Conservation (phyloP, 2,329 filamentous ascomycete species). For the Cercospora janseana region DNA sequence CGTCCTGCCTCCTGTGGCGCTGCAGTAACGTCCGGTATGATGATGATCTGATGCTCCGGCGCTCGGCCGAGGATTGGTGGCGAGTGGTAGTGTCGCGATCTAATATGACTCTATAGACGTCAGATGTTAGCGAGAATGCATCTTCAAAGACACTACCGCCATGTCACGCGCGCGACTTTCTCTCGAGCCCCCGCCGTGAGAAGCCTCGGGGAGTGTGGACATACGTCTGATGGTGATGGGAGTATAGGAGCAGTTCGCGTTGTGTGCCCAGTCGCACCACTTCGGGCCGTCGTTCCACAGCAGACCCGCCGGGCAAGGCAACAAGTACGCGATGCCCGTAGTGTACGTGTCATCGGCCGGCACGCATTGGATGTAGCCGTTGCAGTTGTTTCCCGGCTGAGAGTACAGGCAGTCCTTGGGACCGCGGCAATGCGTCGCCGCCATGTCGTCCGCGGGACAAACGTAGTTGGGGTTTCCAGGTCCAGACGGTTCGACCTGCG, state of each 20-base stretch:
- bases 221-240: too few relatives aligned
- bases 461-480: neutral
- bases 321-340: slow-evolving; percentile 9
- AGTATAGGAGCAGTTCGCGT: slow-evolving; percentile 6
- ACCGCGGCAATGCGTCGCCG: slow-evolving; percentile 5
- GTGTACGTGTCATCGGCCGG: slow-evolving; percentile 6
- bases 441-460: slow-evolving; percentile 12
- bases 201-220: too few relatives aligned
- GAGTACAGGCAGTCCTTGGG: slow-evolving; percentile 16
- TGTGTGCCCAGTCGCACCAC: slow-evolving; percentile 11
- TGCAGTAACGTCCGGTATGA: too few relatives aligned
- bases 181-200: too few relatives aligned
- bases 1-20: too few relatives aligned
- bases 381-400: slow-evolving; percentile 7
- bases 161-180: too few relatives aligned
- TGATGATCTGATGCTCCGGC: too few relatives aligned
- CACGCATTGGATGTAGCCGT: slow-evolving; percentile 15
- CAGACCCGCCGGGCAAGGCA: slow-evolving; percentile 8
- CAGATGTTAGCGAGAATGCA: too few relatives aligned
- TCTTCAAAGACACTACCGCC: too few relatives aligned
- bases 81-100: too few relatives aligned
- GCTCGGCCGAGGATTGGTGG: too few relatives aligned
- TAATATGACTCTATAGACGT: too few relatives aligned
- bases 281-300: slow-evolving; percentile 15
- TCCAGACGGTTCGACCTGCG: neutral